Evolutionary conservation across 495 filamentous ascomycete genomes (phyloP), one percentile per base, ranked within the genome.

Genomic region (Talaromyces proteolyticus): DNA sequence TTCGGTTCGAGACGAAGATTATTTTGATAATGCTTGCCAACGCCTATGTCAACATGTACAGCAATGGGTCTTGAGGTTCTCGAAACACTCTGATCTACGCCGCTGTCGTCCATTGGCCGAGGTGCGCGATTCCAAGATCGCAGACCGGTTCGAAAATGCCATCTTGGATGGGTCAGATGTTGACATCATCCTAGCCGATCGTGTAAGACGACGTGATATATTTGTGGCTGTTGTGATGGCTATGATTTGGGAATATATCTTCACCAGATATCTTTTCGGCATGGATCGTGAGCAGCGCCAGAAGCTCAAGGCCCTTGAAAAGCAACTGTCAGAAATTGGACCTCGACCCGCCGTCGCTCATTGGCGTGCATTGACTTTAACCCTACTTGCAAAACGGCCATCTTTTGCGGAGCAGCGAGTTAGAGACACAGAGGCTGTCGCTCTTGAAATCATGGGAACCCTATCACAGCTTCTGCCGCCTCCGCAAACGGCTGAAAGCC

Each of bases 211-310:
- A 44, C 82, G 90, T 29, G 89, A 96, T 68, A 86, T 96, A 26
- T 94, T 97, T 71, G 95, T 96, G 87, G 91, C 88, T 20, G 87
- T 97, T 56, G 85, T 90, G 54, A 97, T 96, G 90, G 91, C 84
- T 40, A 95, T 98, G 88, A 81, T 97, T 29, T 96, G 90, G 89
- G 92, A 97, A 62, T 95, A 88, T 59, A 84, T 98, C 61, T 98
- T 98, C 66, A 95, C 91, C 10, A 85, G 94, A 49, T 98, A 97
- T 61, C 81, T 98, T 29, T 97, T 98, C 60, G 93, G 94, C 53
- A 93, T 97, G 89, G 92, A 96, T 67, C 80, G 90, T 45, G 93
- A 96, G 61, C 91, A 98, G 61, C 86, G 94, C 21, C 91, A 97
- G 67, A 96, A 95, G 61, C 86, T 98, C 61, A 95, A 97, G 69